Conservation (phyloP, 305 asterid species). For the Rubia tinctorum region DNA sequence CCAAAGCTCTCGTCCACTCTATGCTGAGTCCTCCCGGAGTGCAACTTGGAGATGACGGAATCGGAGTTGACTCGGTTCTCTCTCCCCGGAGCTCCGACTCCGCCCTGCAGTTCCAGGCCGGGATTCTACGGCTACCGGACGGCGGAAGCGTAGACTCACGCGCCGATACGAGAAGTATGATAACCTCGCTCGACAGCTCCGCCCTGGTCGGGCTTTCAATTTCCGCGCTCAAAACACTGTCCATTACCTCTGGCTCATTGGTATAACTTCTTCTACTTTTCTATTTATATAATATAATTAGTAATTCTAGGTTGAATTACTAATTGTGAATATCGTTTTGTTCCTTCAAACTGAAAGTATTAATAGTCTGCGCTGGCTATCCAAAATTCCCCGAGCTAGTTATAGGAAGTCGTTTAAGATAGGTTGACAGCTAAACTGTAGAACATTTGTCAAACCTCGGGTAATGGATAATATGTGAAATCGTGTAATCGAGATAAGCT, state of each 20-base stretch:
- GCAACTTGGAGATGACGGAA: conserved; percentile 20
- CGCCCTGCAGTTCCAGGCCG: conserved; percentile 48
- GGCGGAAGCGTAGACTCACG: conserved; percentile 23
- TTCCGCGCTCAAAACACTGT: conserved; percentile 56
- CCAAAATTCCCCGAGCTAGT: neutral
- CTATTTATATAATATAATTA: neutral
- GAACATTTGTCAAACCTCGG: neutral
- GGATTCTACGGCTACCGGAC: conserved; percentile 48
- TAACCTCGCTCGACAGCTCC: conserved; percentile 42
- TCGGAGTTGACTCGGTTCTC: conserved; percentile 20
- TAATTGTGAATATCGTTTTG: neutral
- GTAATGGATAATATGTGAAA: neutral
- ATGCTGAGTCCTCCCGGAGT: conserved; percentile 31
- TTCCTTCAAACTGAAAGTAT: neutral
- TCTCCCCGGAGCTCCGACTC: conserved; percentile 24
- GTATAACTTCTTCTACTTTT: conserved; percentile 26
- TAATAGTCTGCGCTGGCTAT: neutral
- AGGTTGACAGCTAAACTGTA: neutral
- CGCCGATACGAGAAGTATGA: neutral
- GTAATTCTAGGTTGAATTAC: neutral
- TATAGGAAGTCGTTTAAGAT: neutral
- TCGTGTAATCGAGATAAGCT: neutral
- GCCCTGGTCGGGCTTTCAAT: conserved; percentile 72
- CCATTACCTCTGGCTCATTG: conserved; percentile 85
- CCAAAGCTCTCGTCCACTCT: conserved; percentile 66